Evolutionary conservation across 176 grass and related monocot genomes (phyloP).

Genomic region (Aegilops sharonensis): DNA sequence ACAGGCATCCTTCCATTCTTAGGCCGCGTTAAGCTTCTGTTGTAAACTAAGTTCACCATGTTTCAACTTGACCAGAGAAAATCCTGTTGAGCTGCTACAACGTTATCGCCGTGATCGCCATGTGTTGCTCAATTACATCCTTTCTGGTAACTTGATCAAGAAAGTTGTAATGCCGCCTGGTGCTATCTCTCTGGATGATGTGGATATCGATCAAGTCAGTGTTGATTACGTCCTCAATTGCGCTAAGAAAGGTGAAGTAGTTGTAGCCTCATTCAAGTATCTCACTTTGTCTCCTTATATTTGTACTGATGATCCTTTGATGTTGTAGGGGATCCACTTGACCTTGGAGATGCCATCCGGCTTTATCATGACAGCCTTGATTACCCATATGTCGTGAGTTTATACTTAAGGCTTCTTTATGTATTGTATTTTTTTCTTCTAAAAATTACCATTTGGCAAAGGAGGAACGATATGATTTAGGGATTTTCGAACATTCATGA

Average conservation of each 20-base stretch:
- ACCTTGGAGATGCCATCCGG: slow-evolving; percentile 87
- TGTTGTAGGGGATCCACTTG: slow-evolving; percentile 76
- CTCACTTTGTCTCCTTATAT: not conserved
- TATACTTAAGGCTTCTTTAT: slow-evolving; percentile 1
- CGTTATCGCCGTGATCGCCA: slow-evolving; percentile 85
- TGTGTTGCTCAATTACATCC: slow-evolving; percentile 88
- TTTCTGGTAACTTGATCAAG: slow-evolving; percentile 94
- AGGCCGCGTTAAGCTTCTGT: not conserved
- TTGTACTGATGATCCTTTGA: slow-evolving; percentile 23
- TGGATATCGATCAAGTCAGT: slow-evolving; percentile 96
- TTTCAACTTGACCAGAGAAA: slow-evolving; percentile 60
- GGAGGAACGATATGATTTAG: not conserved
- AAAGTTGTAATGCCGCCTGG: slow-evolving; percentile 99
- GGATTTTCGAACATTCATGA: not conserved
- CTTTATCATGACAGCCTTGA: slow-evolving; percentile 97
- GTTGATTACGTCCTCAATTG: slow-evolving; percentile 95
- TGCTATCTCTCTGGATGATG: slow-evolving; percentile 83
- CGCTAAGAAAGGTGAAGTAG: slow-evolving; percentile 76
- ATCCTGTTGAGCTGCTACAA: slow-evolving; percentile 74
- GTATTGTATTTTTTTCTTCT: not conserved
- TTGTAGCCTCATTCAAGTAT: not conserved
- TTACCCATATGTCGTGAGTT: slow-evolving; percentile 81
- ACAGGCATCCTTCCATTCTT: not conserved
- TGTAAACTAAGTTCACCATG: not conserved
- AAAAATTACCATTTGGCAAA: not conserved